Base-by-base conservation (phyloP, 345 rosid species). In the Capsella bursapastoris region DNA sequence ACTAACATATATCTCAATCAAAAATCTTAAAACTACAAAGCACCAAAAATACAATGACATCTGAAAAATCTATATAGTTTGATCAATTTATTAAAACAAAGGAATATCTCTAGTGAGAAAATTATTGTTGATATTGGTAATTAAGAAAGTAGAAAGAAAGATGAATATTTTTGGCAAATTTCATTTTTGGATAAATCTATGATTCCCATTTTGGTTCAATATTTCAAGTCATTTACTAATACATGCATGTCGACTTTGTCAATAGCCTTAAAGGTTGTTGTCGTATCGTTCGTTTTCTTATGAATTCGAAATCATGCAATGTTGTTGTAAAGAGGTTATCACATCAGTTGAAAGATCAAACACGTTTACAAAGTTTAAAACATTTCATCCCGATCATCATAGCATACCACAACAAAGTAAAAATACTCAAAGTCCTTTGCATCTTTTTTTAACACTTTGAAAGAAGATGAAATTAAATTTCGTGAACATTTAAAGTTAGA, bases 211-310 rank as follows among this genome's bases (percentile, higher is more conserved):
- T 47, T 56, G 59, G 71, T 66, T 73, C 64, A 34, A 34, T 57
- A 74, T 73, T 65, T 65, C 18, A 11, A 73, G 65, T 73, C 32
- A 48, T 56, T 57, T 74, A 15, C 78, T 35, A 45, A 3, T 44
- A 73, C 47, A 37, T 65, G 72, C 71, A 56, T 65, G 25, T 65
- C 6, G 49, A 73, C 49, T 65, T 73, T 73, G 58, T 57, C 50
- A 65, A 73, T 15, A 15, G 47, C 49, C 31, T 7, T 56, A 65
- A 73, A 65, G 65, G 66, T 65, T 47, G 40, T 37, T 73, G 70
- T 72, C 63, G 70, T 13, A 3, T 64, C 37, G 7, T 43, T 18
- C 12, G 44, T 64, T 41, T n/a, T 41, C 32, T 40, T 11, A 27
- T 15, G 44, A 51, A 48, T 15, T 51, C 4, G 52, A 51, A 71